phyloP scores from a whole-genome alignment of 495 filamentous ascomycete genomes.

The Podospora pseudocomata region DNA sequence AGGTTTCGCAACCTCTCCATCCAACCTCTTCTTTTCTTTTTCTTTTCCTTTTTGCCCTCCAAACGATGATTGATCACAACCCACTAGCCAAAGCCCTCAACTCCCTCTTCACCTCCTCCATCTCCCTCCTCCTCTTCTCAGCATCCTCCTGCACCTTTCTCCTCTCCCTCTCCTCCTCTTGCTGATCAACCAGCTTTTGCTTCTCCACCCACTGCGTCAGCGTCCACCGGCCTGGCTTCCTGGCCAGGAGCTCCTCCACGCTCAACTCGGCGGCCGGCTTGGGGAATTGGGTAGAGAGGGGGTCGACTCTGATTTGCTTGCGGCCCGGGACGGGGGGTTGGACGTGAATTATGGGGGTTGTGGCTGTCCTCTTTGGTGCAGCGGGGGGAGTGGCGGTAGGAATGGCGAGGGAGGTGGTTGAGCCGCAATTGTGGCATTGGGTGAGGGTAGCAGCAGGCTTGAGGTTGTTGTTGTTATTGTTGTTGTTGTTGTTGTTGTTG shows the following conservation, averaged over 20 bases:
- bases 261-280: conserved; percentile 34
- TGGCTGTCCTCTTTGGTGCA: not conserved
- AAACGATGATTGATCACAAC: not conserved
- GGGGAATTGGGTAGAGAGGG: conserved; percentile 31
- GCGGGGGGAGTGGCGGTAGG: not conserved
- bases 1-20: not conserved
- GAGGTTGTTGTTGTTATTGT: too few relatives aligned
- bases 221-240: conserved; percentile 34
- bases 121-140: conserved; percentile 23
- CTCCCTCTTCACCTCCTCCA: conserved; percentile 39
- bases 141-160: conserved; percentile 5
- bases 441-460: too few relatives aligned
- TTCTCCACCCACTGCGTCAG: conserved; percentile 40
- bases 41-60: not conserved
- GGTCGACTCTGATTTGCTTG: conserved; percentile 17
- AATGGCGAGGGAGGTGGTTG: not conserved
- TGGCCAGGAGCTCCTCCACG: conserved; percentile 41
- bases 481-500: not conserved
- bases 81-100: conserved; percentile 16
- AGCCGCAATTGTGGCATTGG: not conserved
- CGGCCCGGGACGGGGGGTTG: conserved; percentile 15
- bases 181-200: conserved; percentile 17
- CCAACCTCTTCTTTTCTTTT: not conserved
- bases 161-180: conserved; percentile 10
- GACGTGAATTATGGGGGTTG: conserved; percentile 7